Conservation (phyloP, 192 early-diverging fungal genomes). For the Backusella australiensis region DNA sequence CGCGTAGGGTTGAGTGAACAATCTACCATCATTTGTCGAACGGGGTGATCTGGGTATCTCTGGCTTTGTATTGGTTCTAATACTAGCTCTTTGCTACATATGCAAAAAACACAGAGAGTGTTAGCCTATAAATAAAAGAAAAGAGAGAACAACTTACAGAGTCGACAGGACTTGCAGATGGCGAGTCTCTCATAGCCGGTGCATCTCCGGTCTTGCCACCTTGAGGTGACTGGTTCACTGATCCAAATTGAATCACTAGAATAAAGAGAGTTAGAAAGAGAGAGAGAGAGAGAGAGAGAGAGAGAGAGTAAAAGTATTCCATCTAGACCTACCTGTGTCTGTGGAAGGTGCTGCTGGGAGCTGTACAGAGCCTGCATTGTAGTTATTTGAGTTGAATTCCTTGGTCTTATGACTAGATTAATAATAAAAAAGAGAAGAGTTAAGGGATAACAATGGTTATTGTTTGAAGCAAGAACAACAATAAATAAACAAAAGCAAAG, state of each 20-base stretch:
- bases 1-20: slow-evolving; percentile 35
- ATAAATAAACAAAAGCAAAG: too few species aligned
- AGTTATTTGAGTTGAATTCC: neutral
- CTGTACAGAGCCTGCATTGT: slow-evolving; percentile 1
- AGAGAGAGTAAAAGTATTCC: too few species aligned
- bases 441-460: neutral
- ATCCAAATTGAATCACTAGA: slow-evolving; percentile 20
- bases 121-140: neutral
- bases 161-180: slow-evolving; percentile 14
- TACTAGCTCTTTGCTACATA: neutral
- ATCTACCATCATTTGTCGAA: slow-evolving; percentile 23
- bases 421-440: neutral
- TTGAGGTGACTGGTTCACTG: slow-evolving; percentile 30
- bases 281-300: too few species aligned
- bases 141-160: neutral
- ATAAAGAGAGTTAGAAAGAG: neutral
- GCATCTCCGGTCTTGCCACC: slow-evolving; percentile 19
- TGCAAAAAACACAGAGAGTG: neutral
- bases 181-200: neutral
- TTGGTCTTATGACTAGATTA: neutral
- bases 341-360: slow-evolving; percentile 25
- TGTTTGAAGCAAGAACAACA: neutral
- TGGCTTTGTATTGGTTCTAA: slow-evolving; percentile 14
- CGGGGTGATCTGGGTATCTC: slow-evolving; percentile 35
- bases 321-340: slow-evolving; percentile 15